Conservation (phyloP, 108 stramenopile species). For the Nitzschia sp. region DNA sequence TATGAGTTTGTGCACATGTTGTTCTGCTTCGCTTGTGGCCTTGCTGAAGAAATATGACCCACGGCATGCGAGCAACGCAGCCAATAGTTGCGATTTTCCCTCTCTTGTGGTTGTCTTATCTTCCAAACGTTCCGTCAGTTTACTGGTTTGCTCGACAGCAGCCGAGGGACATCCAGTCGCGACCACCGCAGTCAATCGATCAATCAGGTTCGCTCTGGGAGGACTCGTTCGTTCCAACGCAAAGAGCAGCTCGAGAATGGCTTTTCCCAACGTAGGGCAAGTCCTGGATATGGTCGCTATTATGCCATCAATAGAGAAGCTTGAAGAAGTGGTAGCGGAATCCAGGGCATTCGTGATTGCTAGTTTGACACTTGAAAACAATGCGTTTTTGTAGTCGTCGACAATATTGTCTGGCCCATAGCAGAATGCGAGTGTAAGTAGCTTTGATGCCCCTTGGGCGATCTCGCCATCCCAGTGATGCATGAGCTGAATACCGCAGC, state of each 20-base stretch:
- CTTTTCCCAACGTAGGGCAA: conserved; percentile 24
- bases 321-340: not conserved
- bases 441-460: conserved; percentile 28
- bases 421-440: conserved; percentile 31
- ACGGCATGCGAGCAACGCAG: conserved; percentile 35
- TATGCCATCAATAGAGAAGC: conserved; percentile 15
- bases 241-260: conserved; percentile 18
- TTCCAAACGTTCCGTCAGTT: conserved; percentile 2
- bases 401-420: conserved; percentile 31
- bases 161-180: conserved; percentile 32
- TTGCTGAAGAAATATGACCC: conserved; percentile 25
- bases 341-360: conserved; percentile 9
- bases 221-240: not conserved
- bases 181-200: conserved; percentile 21
- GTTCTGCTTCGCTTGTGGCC: not conserved
- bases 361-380: conserved; percentile 23
- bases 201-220: conserved; percentile 8
- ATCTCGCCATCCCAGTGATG: conserved; percentile 34
- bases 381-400: conserved; percentile 20
- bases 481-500: conserved; percentile 45
- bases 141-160: conserved; percentile 5
- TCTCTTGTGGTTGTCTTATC: not conserved
- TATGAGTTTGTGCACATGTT: not conserved
- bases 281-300: conserved; percentile 15
- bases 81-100: conserved; percentile 18